Base-by-base conservation (phyloP, 176 grass and related monocot genomes). In the Phoenix dactylifera region DNA sequence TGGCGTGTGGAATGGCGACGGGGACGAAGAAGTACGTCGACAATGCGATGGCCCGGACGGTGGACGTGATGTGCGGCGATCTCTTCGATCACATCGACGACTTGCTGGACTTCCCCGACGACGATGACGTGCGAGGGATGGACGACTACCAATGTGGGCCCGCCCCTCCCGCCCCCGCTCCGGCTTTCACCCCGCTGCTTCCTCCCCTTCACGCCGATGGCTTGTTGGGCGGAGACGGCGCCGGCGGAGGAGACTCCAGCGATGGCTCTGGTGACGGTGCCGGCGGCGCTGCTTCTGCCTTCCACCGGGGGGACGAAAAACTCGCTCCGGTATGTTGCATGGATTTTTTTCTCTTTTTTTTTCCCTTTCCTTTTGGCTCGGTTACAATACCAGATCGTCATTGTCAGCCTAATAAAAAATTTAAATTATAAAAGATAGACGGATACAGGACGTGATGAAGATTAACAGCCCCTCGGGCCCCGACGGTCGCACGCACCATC, bases 81-180 rank as follows among this genome's bases (percentile, higher is more conserved):
- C 76, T 92, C 3, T 98, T 86, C 54, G 87, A 92, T 69, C 79
- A 98, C 74, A 91, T 98, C 68, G 93, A 98, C 3, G 93, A 98
- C 68, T 76, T 98, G 71, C 70, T 92, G 53, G 84, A 98, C 55
- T 97, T 97, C 56, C 82, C 87, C 73, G 83, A 80, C 61, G 90
- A 86, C 14, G 89, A 88, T 16, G 80, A 86, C 63, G 90, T 85
- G 60, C 73, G 87, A 24, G 26, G 26, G 4, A 77, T 92, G 56
- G 69, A 92, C 7, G 81, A 98, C 68, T 77, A 26, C 59, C 16
- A 60, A 44, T 62, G 72, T 57, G 19, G 67, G 56, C 62, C 75
- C 15, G 69, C 63, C 6, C 63, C 70, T 59, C 26, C 66, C 60
- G 12, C 74, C 65, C 59, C 75, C 15, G 29, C 3, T 26, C 14